Conservation (phyloP, 345 rosid species). For the Eucalyptus curtisii region DNA sequence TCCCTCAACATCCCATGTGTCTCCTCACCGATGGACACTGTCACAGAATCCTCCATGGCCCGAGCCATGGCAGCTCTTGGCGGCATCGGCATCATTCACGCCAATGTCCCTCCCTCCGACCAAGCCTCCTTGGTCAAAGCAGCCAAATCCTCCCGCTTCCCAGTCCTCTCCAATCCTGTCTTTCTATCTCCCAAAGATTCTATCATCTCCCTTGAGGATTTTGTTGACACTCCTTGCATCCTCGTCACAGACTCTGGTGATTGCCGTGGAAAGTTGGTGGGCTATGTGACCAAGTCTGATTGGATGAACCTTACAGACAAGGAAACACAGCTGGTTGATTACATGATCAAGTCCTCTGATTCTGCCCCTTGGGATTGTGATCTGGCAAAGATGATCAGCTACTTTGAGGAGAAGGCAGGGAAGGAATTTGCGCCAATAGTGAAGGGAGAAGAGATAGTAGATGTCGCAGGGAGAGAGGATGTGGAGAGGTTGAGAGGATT, state of each 20-base stretch:
- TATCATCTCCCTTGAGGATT: neutral
- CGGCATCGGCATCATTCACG: slow-evolving; percentile 70
- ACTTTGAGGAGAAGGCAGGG: slow-evolving; percentile 24
- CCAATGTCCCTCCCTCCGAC: slow-evolving; percentile 38
- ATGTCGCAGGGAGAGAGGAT: slow-evolving; percentile 56
- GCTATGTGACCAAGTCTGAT: slow-evolving; percentile 50
- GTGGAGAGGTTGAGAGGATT: slow-evolving; percentile 60
- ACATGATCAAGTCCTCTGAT: slow-evolving; percentile 37
- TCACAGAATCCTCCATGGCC: slow-evolving; percentile 83
- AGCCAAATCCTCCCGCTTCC: slow-evolving; percentile 62
- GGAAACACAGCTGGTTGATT: slow-evolving; percentile 42
- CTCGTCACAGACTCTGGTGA: slow-evolving; percentile 21
- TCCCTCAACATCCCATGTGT: slow-evolving; percentile 72
- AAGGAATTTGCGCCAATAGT: slow-evolving; percentile 44
- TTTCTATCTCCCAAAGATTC: slow-evolving; percentile 15
- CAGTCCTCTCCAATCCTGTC: slow-evolving; percentile 41
- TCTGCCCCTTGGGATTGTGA: slow-evolving; percentile 45
- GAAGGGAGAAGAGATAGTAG: slow-evolving; percentile 51
- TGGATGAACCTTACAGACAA: slow-evolving; percentile 36
- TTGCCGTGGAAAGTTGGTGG: slow-evolving; percentile 32
- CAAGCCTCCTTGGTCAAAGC: slow-evolving; percentile 55
- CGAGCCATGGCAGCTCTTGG: slow-evolving; percentile 84
- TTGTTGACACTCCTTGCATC: neutral
- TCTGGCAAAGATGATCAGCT: slow-evolving; percentile 28
- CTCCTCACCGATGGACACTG: slow-evolving; percentile 97